Evolutionary conservation across 75 land plant genomes (phyloP).

Genomic region (Pinus taeda): DNA sequence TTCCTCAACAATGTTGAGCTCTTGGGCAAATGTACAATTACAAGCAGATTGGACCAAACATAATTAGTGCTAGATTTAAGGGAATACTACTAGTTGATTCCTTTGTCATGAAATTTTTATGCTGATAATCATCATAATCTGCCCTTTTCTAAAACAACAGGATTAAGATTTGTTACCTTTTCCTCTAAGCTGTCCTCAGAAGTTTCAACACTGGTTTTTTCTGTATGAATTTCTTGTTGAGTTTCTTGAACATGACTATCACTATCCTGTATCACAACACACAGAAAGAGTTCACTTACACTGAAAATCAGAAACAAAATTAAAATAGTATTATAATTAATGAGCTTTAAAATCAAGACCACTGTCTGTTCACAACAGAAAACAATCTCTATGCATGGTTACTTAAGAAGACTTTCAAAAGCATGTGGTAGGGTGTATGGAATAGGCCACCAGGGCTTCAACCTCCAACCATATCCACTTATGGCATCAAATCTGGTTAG

Average conservation of each 20-base stretch:
- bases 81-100: neutral
- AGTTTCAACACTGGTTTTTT: conserved; percentile 1
- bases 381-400: neutral
- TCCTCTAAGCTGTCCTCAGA: neutral
- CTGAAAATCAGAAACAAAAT: neutral
- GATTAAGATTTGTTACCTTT: conserved; percentile 6
- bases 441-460: neutral
- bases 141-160: neutral
- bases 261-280: neutral
- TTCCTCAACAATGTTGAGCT: too few species aligned
- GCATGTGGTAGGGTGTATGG: too few species aligned
- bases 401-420: neutral
- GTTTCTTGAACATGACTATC: neutral
- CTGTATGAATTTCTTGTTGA: conserved; percentile 1
- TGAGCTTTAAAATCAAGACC: neutral
- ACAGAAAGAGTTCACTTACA: neutral
- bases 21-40: too few species aligned
- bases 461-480: neutral
- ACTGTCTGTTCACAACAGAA: neutral
- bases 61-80: too few species aligned
- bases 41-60: too few species aligned
- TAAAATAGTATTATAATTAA: neutral
- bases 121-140: neutral
- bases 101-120: neutral
- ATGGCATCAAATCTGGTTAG: neutral